Evolutionary conservation across 306 rosid genomes (phyloP), one percentile per base, ranked within the genome.

Genomic region (Begonia peltatifolia): DNA sequence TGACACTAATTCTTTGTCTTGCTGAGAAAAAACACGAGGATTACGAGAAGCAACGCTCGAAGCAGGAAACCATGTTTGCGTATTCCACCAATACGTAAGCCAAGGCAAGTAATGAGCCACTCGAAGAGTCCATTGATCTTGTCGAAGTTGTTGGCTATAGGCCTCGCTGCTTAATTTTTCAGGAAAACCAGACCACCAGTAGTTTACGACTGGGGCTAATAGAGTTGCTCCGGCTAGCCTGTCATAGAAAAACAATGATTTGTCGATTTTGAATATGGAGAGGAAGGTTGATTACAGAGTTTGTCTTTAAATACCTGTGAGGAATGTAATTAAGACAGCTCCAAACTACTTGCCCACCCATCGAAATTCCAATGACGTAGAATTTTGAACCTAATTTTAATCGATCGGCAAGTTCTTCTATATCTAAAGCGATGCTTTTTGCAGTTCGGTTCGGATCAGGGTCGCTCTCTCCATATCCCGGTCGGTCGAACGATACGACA

Each of bases 391-490:
- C 99, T 23, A 90, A 59, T 42, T 63, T 75, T 56, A 85, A 73
- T 49, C 79, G 65, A 76, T 85, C 99, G 55, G 95, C 94, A 71
- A 90, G 85, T 62, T 83, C 94, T 67, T 86, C 99, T 52, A 85
- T 62, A 76, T 90, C 95, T 50, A 65, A 47, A 54, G 95, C 95
- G 48, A 75, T 55, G 74, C 86, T 76, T 73, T 90, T 83, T 30
- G 47, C 60, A 2, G 87, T 78, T 53, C 80, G 69, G 56, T 80
- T 73, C 48, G 95, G 97, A 78, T 89, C 75, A 9, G 94, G 97
- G 66, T 84, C 95, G 41, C 97, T 89, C 68, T 89, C 97, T 49
- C 95, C 95, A 65, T 90, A 83, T 56, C 97, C 97, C 63, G 95
- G 87, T 66, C 82, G 85, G 65, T 90, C 99, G 35, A 80, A 78